Conservation (phyloP, 73 alveolate genomes). For the Paramecium octaurelia region DNA sequence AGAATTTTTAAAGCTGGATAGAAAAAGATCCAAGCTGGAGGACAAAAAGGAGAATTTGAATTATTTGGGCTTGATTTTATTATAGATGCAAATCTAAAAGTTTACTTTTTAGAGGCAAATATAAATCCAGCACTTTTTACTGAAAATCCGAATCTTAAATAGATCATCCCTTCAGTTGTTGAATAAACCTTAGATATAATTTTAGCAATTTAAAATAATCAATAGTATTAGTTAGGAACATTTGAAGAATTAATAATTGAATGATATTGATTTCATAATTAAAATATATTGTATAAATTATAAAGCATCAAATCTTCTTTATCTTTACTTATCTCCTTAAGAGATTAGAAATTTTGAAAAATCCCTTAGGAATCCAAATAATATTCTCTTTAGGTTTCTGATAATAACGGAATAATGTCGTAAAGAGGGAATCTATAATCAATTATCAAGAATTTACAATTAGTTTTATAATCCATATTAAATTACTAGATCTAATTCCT, state of each 20-base stretch:
- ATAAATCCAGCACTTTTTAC: conserved; percentile 51
- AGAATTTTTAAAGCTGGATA: conserved; percentile 44
- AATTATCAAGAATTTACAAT: not conserved
- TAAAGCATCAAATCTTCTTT: not conserved
- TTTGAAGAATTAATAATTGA: conserved; percentile 3
- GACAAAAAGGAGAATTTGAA: conserved; percentile 46
- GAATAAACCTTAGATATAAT: not conserved
- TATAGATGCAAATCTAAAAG: not conserved
- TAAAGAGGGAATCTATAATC: not conserved
- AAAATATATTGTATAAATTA: conserved; percentile 16
- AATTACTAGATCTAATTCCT: conserved; percentile 20
- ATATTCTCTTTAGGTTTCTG: not conserved
- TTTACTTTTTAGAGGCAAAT: conserved; percentile 49
- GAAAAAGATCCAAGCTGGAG: conserved; percentile 1
- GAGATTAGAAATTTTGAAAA: not conserved
- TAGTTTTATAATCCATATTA: not conserved
- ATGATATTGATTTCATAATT: not conserved
- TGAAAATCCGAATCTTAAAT: conserved; percentile 2
- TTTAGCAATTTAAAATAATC: not conserved
- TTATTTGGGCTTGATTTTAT: conserved; percentile 51
- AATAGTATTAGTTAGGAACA: not conserved
- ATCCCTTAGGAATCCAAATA: not conserved
- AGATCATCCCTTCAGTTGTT: conserved; percentile 24
- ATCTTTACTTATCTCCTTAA: not conserved
- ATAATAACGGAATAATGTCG: not conserved